Percentiles rank a stretch among this genome's conserved stretches.
These are phyloP conservation scores for Penicillium aurantiogriseum DNA, from an alignment of 2,329 filamentous ascomycete genomes.

Conservation along the genomic window DNA sequence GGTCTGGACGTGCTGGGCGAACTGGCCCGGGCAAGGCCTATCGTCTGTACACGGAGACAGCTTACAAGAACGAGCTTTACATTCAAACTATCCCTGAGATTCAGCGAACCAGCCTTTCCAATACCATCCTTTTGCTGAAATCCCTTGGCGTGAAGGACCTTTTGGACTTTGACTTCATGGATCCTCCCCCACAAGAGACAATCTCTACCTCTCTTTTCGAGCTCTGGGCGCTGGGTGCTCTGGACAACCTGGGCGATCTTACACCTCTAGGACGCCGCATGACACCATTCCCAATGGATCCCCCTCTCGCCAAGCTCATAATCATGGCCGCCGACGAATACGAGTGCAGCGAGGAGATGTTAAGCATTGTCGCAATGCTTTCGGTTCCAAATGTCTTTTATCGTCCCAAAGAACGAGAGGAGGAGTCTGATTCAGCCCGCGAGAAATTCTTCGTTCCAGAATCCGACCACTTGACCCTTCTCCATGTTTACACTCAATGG, in stretches of 20 bases:
- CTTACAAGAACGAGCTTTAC: conserved; percentile 94
- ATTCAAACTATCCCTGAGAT: conserved; percentile 97
- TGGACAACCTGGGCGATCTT: conserved; percentile 91
- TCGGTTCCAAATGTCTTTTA: conserved; percentile 97
- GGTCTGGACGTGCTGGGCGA: conserved; percentile 87
- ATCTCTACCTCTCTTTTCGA: conserved; percentile 97
- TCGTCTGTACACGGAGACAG: conserved; percentile 88
- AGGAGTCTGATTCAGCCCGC: conserved; percentile 90
- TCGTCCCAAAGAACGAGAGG: conserved; percentile 90
- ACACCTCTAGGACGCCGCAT: conserved; percentile 85
- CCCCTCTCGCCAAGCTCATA: conserved; percentile 87
- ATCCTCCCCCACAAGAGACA: conserved; percentile 94
- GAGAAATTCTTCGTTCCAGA: conserved; percentile 99
- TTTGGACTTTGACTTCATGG: conserved; percentile 98
- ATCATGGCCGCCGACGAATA: conserved; percentile 89
- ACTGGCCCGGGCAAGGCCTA: conserved; percentile 96
- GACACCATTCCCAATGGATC: conserved; percentile 98
- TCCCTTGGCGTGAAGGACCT: conserved; percentile 91
- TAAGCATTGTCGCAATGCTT: conserved; percentile 97
- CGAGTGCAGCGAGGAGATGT: conserved; percentile 93
- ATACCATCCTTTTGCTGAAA: conserved; percentile 91
- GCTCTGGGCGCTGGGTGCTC: conserved; percentile 88
- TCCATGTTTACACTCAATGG: conserved; percentile 97
- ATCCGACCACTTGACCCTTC: conserved; percentile 90
- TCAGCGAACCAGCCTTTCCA: conserved; percentile 91